A percentile compares a stretch with the other conserved stretches of the same genome.
Conservation (phyloP, 192 early-diverging fungal species). For the Linnemannia elongata region DNA sequence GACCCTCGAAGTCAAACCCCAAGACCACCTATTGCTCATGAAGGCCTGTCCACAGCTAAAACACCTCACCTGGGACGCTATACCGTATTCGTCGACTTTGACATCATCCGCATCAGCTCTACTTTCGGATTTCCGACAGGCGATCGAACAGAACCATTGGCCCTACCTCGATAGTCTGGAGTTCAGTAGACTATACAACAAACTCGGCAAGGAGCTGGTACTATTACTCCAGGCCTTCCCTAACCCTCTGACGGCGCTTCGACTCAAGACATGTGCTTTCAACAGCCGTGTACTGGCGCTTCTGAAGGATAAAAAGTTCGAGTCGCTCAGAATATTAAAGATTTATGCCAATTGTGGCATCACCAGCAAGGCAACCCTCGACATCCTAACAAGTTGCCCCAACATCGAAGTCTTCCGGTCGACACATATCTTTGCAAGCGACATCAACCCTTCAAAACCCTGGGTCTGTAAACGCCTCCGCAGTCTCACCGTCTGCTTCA, state of each 20-base stretch:
- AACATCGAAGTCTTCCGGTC: background rate
- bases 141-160: background rate
- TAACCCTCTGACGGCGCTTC: background rate
- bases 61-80: background rate
- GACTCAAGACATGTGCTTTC: background rate
- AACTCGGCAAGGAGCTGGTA: background rate
- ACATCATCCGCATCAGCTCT: no score
- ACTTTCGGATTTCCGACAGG: background rate
- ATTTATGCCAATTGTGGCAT: background rate
- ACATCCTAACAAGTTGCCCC: background rate
- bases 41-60: background rate
- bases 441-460: background rate
- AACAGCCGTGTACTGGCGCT: background rate
- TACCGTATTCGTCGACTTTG: background rate
- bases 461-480: conserved; percentile 1
- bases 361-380: background rate
- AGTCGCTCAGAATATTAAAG: background rate
- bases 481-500: background rate
- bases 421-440: background rate
- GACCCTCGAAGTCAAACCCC: background rate
- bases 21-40: background rate
- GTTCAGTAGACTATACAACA: background rate
- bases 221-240: background rate
- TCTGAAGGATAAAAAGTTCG: background rate
- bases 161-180: background rate